Conservation (phyloP, 169 alveolate species). For the Fabrea salina region DNA sequence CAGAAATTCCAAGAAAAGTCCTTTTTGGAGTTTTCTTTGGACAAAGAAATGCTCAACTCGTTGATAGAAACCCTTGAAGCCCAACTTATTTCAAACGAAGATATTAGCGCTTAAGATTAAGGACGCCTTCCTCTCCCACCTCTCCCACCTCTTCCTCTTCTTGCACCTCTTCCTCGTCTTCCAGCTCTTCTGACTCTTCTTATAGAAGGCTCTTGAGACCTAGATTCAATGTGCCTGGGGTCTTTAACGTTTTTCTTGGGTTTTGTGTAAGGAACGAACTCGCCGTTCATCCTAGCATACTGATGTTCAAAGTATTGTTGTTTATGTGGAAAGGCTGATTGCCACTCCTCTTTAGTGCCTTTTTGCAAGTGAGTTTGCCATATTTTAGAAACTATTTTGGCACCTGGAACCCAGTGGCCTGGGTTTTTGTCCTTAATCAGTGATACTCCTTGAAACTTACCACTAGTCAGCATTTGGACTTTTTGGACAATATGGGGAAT, state of each 20-base stretch:
- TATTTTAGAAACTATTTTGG: neutral
- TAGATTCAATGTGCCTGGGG: constrained; percentile 21
- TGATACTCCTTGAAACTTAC: constrained; percentile 16
- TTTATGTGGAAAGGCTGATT: constrained; percentile 16
- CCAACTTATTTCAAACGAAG: no score
- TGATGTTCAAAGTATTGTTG: neutral
- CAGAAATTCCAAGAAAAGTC: neutral
- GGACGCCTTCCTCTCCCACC: neutral
- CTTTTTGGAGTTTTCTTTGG: constrained; percentile 12
- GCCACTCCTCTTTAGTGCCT: constrained; percentile 23
- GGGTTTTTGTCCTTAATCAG: neutral
- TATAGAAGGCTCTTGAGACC: neutral
- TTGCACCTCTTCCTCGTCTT: neutral
- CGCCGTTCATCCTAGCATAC: constrained; percentile 10
- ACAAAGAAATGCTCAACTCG: no score
- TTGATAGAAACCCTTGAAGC: no score
- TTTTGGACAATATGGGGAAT: constrained; percentile 3
- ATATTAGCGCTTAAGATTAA: no score
- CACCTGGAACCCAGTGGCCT: constrained; percentile 23
- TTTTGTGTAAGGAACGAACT: constrained; percentile 17
- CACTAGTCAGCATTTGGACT: constrained; percentile 12
- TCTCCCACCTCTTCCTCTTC: constrained; percentile 14
- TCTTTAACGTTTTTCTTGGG: constrained; percentile 25
- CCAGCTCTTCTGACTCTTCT: neutral
- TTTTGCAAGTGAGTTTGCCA: neutral